Evolutionary conservation across 257 asterid genomes (phyloP).

Genomic region (Anisodus tanguticus): DNA sequence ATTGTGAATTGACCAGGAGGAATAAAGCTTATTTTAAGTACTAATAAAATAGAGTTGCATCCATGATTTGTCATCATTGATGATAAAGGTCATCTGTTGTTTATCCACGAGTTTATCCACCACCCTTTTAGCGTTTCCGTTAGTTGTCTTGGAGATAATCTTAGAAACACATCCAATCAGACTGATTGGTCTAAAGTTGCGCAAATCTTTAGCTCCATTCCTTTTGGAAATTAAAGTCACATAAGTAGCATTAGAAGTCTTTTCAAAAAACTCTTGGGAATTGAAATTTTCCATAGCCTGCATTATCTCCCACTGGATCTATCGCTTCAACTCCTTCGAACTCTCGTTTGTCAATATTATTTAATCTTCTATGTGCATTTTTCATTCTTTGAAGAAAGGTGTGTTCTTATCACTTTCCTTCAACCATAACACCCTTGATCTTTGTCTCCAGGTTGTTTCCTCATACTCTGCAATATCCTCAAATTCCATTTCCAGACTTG

Average conservation of each 20-base stretch:
- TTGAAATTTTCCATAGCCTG: background rate
- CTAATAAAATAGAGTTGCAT: background rate
- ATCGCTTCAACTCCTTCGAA: background rate
- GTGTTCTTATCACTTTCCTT: slow-evolving; percentile 12
- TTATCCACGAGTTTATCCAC: background rate
- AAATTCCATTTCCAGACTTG: background rate
- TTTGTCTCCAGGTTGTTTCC: background rate
- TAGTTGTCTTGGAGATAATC: background rate
- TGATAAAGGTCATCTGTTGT: background rate
- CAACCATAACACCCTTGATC: background rate
- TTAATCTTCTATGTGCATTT: slow-evolving; percentile 1
- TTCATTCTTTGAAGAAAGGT: background rate
- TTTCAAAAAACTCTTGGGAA: background rate
- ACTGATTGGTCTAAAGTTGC: slow-evolving; percentile 8
- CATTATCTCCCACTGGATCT: background rate
- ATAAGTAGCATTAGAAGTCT: background rate
- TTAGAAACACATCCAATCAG: slow-evolving; percentile 6
- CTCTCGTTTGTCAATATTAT: background rate
- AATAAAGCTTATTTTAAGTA: background rate
- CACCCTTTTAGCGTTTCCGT: background rate
- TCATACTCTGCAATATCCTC: background rate
- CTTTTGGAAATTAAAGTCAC: background rate
- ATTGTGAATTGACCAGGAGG: background rate
- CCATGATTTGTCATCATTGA: slow-evolving; percentile 1
- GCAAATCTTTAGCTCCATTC: slow-evolving; percentile 1